phyloP scores from a whole-genome alignment of 139 green algal genomes.

The Chlorella vulgaris region DNA sequence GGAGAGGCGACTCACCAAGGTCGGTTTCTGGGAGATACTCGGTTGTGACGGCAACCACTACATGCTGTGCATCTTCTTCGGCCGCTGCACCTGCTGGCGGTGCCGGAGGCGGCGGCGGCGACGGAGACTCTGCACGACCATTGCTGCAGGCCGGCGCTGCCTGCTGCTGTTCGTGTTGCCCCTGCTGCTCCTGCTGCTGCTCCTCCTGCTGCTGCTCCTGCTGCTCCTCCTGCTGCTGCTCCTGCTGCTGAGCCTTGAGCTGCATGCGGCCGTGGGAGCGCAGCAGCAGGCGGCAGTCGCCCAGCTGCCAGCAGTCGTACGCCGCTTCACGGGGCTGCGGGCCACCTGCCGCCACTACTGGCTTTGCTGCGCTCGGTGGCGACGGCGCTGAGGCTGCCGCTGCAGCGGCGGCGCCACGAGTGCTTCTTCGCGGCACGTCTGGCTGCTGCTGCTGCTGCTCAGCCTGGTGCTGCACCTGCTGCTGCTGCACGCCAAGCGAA shows the following conservation, averaged over 20 bases:
- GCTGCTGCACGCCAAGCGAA: background rate
- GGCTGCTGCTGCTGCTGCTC: background rate
- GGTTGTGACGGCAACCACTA: background rate
- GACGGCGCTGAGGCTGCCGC: background rate
- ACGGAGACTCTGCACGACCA: too few relatives aligned
- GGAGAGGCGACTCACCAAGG: background rate
- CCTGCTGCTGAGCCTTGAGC: conserved; percentile 2
- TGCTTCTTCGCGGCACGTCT: background rate
- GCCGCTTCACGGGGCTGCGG: background rate
- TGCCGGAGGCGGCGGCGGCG: too few relatives aligned
- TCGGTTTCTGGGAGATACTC: conserved; percentile 31
- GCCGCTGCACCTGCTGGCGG: too few relatives aligned
- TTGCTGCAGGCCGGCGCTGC: background rate
- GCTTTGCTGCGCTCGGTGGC: background rate
- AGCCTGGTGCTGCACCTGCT: background rate
- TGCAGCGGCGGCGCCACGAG: background rate
- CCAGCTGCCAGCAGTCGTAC: conserved; percentile 38
- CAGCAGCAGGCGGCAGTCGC: conserved; percentile 22
- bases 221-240: background rate
- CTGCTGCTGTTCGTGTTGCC: background rate
- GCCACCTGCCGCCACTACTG: background rate
- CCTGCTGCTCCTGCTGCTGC: background rate
- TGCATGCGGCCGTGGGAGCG: conserved; percentile 12
- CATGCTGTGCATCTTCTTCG: background rate
- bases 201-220: background rate